A percentile compares a stretch with the other conserved stretches of the same genome.
These are phyloP conservation scores for Scytalidium sp. DNA, from an alignment of 2,329 filamentous ascomycete genomes.

Conservation along the genomic window DNA sequence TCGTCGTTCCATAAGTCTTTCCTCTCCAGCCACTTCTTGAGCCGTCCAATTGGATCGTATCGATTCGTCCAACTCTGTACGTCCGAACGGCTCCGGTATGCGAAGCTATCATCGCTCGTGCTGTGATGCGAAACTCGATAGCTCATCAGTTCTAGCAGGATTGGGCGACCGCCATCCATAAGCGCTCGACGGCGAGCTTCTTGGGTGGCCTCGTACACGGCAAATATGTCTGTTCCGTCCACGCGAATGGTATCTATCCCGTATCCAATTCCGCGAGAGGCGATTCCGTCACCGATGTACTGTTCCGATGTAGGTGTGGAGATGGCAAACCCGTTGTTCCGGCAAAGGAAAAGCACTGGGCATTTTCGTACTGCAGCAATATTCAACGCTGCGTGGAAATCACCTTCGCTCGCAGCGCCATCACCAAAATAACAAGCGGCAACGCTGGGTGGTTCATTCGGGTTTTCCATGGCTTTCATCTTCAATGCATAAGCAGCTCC, in stretches of 20 bases:
- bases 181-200: constrained; percentile 75
- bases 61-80: constrained; percentile 87
- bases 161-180: constrained; percentile 45
- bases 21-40: constrained; percentile 85
- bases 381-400: constrained; percentile 84
- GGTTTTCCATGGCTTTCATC: constrained; percentile 68
- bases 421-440: constrained; percentile 83
- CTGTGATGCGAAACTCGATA: constrained; percentile 94
- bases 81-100: constrained; percentile 84
- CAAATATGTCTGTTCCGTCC: constrained; percentile 86
- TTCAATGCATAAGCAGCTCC: constrained; percentile 82
- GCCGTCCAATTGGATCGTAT: constrained; percentile 77
- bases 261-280: constrained; percentile 77
- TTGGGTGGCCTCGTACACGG: constrained; percentile 73
- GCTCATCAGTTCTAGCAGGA: constrained; percentile 89
- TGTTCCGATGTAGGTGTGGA: constrained; percentile 85
- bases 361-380: constrained; percentile 80
- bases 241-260: constrained; percentile 85
- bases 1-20: constrained; percentile 78
- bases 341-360: constrained; percentile 79
- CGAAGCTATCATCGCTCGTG: constrained; percentile 90
- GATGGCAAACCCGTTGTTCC: constrained; percentile 87
- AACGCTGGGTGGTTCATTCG: constrained; percentile 60
- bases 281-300: constrained; percentile 84
- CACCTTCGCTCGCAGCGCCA: constrained; percentile 80